phyloP scores from a whole-genome alignment of 129 eudicot species.

The Daucus carota region DNA sequence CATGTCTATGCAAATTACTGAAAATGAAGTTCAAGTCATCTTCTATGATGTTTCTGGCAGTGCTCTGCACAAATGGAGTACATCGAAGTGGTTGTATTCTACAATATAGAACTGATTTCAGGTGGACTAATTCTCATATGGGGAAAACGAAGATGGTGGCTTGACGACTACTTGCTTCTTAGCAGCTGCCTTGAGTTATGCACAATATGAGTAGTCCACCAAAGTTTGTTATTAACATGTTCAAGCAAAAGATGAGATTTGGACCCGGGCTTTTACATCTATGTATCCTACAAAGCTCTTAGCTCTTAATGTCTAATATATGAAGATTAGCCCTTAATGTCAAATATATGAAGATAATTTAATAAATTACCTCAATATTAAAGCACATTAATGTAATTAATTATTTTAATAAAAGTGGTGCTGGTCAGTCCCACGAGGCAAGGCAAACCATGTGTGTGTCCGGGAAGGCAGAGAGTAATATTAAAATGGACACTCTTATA shows the following conservation, averaged over 20 bases:
- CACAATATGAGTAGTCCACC: background rate
- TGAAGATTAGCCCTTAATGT: background rate
- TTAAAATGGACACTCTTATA: background rate
- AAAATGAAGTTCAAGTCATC: conserved; percentile 26
- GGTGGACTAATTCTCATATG: background rate
- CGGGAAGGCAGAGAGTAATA: background rate
- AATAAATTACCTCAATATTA: background rate
- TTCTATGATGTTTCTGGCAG: conserved; percentile 63
- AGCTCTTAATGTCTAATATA: background rate
- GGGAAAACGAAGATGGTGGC: background rate
- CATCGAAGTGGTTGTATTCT: conserved; percentile 25
- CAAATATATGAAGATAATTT: background rate
- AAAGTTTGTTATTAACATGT: background rate
- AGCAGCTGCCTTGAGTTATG: background rate
- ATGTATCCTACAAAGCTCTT: background rate
- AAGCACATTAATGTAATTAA: background rate
- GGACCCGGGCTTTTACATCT: background rate
- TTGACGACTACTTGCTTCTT: conserved; percentile 2
- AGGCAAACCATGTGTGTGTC: background rate
- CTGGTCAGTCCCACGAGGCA: background rate
- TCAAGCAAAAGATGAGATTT: background rate
- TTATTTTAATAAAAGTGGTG: background rate
- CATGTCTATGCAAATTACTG: conserved; percentile 52
- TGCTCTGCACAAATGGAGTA: conserved; percentile 59
- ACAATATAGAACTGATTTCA: background rate